Percentiles rank a stretch among this genome's conserved stretches.
phyloP scores from a whole-genome alignment of 139 green algal species.

The Ettlia oleoabundans region DNA sequence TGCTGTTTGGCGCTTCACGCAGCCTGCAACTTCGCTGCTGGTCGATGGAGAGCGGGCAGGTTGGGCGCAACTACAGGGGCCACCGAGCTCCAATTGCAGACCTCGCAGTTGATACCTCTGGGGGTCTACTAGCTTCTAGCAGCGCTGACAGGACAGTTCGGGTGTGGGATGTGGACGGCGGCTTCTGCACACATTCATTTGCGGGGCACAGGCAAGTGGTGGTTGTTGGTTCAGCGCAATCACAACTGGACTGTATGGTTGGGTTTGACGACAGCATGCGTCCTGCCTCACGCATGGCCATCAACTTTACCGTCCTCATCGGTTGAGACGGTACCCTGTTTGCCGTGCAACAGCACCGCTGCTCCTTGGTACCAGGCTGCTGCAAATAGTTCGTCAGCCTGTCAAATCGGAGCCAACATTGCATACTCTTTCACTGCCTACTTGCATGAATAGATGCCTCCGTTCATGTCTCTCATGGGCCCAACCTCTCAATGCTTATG shows the following conservation, averaged over 20 bases:
- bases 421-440: not conserved
- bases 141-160: slow-evolving; percentile 76
- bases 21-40: slow-evolving; percentile 77
- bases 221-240: no score
- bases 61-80: slow-evolving; percentile 66
- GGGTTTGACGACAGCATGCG: not conserved
- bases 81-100: slow-evolving; percentile 82
- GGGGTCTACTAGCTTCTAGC: slow-evolving; percentile 80
- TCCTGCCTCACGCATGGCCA: not conserved
- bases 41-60: slow-evolving; percentile 60
- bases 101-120: slow-evolving; percentile 80
- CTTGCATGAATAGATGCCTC: no score
- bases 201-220: slow-evolving; percentile 79
- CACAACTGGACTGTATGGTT: no score
- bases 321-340: no score
- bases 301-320: not conserved
- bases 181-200: slow-evolving; percentile 94
- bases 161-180: slow-evolving; percentile 79
- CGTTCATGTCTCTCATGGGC: no score
- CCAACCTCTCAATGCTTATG: no score
- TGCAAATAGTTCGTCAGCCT: slow-evolving; percentile 6
- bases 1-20: slow-evolving; percentile 80
- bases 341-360: not conserved
- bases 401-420: slow-evolving; percentile 18
- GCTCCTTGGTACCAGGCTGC: slow-evolving; percentile 18